These are phyloP conservation scores for Pseudohyphozyma bogoriensis DNA, from an alignment of 768 basidiomycete species.

Conservation along the genomic window DNA sequence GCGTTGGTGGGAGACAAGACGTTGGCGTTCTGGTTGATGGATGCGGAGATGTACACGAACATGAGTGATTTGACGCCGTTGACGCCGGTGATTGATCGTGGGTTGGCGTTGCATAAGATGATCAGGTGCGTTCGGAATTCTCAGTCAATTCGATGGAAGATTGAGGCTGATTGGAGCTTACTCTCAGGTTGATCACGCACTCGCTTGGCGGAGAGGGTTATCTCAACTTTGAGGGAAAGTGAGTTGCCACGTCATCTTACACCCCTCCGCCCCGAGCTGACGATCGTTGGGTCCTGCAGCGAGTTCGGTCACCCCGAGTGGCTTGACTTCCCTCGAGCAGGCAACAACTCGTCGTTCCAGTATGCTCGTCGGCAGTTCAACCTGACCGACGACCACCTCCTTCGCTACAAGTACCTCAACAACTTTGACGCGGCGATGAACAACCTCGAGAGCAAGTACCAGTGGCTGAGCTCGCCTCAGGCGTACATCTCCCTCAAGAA, in stretches of 20 bases:
- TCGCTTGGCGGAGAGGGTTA: conserved; percentile 94
- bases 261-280: background rate
- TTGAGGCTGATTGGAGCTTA: background rate
- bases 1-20: conserved; percentile 98
- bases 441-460: conserved; percentile 60
- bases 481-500: conserved; percentile 91
- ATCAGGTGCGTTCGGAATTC: conserved; percentile 55
- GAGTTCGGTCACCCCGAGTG: conserved; percentile 99
- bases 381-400: conserved; percentile 67
- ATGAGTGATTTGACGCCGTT: conserved; percentile 80
- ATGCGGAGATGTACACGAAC: conserved; percentile 95
- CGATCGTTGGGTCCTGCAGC: conserved; percentile 41
- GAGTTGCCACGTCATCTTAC: background rate
- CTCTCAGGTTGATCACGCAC: conserved; percentile 67
- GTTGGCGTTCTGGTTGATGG: conserved; percentile 98
- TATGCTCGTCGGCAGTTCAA: conserved; percentile 94
- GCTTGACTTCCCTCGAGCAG: conserved; percentile 97
- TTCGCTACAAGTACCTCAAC: conserved; percentile 91
- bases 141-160: background rate
- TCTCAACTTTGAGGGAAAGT: conserved; percentile 69
- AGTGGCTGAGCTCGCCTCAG: conserved; percentile 74
- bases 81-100: conserved; percentile 78
- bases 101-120: conserved; percentile 91
- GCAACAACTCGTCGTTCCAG: conserved; percentile 91
- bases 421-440: conserved; percentile 93